Conservation (phyloP, 306 rosid species). For the Ammopiptanthus mongolicus region DNA sequence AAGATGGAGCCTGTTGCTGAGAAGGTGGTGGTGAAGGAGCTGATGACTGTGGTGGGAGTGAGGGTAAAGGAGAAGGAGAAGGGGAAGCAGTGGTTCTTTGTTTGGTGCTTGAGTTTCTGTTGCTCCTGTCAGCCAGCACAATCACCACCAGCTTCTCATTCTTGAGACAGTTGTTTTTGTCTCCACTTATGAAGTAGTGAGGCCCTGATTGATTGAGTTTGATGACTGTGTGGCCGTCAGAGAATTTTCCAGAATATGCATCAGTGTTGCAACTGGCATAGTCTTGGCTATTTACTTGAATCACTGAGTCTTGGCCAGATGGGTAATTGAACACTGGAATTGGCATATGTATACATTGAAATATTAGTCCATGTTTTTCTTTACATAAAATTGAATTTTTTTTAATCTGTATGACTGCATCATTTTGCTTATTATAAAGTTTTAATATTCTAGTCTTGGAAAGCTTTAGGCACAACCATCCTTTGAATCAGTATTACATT, state of each 20-base stretch:
- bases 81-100: slow-evolving; percentile 38
- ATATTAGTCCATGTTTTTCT: not conserved
- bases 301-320: slow-evolving; percentile 74
- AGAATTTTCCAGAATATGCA: slow-evolving; percentile 31
- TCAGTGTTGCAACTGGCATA: slow-evolving; percentile 63
- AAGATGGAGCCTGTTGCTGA: slow-evolving; percentile 29
- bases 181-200: slow-evolving; percentile 75
- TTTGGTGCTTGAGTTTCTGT: slow-evolving; percentile 24
- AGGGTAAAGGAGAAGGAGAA: slow-evolving; percentile 4
- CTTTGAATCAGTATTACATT: not conserved
- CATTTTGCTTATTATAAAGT: not conserved
- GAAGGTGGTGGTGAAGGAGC: slow-evolving; percentile 37
- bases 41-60: not conserved
- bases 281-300: slow-evolving; percentile 55
- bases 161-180: slow-evolving; percentile 59
- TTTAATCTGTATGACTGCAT: not conserved
- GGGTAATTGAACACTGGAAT: slow-evolving; percentile 70
- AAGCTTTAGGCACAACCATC: not conserved
- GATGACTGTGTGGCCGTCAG: slow-evolving; percentile 75
- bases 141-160: slow-evolving; percentile 69
- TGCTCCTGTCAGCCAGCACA: slow-evolving; percentile 67
- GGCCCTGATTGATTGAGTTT: slow-evolving; percentile 54
- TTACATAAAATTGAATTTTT: too few relatives aligned
- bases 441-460: not conserved
- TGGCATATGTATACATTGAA: not conserved